Evolutionary conservation across 371 early-diverging fungal genomes (phyloP).

Genomic region (Mortierella sp.): DNA sequence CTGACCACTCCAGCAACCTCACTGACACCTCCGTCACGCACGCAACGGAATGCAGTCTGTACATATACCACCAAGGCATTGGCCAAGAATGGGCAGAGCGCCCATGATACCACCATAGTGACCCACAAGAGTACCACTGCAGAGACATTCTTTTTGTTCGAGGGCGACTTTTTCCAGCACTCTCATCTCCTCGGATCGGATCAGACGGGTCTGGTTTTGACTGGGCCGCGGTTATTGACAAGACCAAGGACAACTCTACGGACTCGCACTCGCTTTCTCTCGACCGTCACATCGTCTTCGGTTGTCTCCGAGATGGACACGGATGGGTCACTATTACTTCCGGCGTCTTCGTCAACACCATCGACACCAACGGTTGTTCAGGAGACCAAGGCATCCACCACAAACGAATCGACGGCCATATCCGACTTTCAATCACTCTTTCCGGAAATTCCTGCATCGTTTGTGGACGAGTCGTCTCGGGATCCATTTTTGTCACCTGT

Average conservation of each 20-base stretch:
- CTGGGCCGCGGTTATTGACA: neutral
- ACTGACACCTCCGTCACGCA: conserved; percentile 13
- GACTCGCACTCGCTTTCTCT: conserved; percentile 17
- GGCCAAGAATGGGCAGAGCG: conserved; percentile 6
- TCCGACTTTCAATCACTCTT: conserved; percentile 41
- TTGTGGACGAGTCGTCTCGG: conserved; percentile 16
- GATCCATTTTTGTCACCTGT: conserved; percentile 8
- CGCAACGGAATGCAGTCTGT: conserved; percentile 7
- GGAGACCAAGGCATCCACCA: neutral
- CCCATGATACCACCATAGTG: neutral
- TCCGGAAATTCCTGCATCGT: conserved; percentile 33
- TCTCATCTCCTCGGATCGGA: neutral
- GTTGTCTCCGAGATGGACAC: conserved; percentile 28
- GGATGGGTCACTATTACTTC: conserved; percentile 15
- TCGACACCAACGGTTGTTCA: conserved; percentile 13
- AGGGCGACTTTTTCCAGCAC: neutral
- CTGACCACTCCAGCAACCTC: conserved; percentile 3
- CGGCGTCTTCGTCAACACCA: neutral
- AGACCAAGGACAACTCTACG: conserved; percentile 8
- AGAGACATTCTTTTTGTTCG: neutral
- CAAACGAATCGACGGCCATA: conserved; percentile 6
- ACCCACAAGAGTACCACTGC: neutral
- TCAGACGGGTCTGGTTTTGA: neutral
- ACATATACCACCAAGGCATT: conserved; percentile 28
- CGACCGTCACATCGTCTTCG: conserved; percentile 36